Evolutionary conservation across 176 grass and related monocot species (phyloP), one percentile per base, ranked within the genome.

Genomic region (Bothriochloa decipiens): DNA sequence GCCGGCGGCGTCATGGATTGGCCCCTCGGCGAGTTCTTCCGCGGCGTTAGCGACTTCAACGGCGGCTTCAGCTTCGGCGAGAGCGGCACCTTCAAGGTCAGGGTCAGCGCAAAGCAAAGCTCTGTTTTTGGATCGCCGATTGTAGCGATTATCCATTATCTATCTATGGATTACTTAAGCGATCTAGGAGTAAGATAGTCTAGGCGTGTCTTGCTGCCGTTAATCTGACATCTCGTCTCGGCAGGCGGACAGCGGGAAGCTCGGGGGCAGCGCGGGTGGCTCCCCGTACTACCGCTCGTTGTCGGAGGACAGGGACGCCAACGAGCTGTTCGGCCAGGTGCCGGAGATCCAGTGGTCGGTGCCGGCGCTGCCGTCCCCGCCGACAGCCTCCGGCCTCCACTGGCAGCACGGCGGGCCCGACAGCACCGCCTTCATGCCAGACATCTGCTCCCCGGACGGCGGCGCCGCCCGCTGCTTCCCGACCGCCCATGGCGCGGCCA

Each of bases 241-340:
- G 55, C 86, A 96, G 93, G 94, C 88, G 1, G 94, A 96, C 80
- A 92, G 89, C 85, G 94, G 89, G 63, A 97, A 90, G 81, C 71
- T 92, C 60, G 89, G 91, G 23, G 90, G 92, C 47, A 98, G 95
- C 77, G 86, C 83, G 11, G 89, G 84, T 45, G 86, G 92, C 40
- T 97, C 89, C 1, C 90, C 91, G 70, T 41, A 87, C 68, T 84
- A 84, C 79, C 46, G 72, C 22, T 91, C 86, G 4, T 87, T 83
- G 20, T 84, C 77, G 13, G 92, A 98, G 47, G 85, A 90, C 47
- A 15, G 64, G 28, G 83, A 88, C 36, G 82, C 37, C 67, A 74
- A 85, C 39, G 87, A 91, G 46, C 83, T 75, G 81, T 86, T 92
- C 74, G 89, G 94, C 23, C 85, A 92, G 66, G 84, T 89, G 40